Evolutionary conservation across 2,329 filamentous ascomycete genomes (phyloP).

Genomic region (Acrodontium crateriforme): DNA sequence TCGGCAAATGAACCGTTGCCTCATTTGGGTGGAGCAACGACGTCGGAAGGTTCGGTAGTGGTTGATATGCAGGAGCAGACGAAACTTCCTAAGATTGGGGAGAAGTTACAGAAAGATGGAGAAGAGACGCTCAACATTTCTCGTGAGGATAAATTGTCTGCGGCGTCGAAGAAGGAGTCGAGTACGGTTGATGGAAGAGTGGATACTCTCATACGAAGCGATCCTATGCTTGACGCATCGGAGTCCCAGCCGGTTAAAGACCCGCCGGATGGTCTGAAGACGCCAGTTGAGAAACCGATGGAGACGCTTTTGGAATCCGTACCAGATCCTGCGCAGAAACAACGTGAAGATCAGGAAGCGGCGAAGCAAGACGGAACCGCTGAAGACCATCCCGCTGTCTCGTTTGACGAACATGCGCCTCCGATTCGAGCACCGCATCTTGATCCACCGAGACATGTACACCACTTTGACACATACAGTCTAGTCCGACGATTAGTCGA

Average conservation of each 20-base stretch:
- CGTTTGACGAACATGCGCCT: constrained; percentile 32
- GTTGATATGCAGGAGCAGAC: constrained; percentile 3
- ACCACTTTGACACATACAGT: constrained; percentile 92
- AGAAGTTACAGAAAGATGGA: constrained; percentile 16
- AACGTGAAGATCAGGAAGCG: constrained; percentile 8
- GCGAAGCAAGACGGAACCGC: constrained; percentile 7
- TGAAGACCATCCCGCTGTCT: constrained; percentile 13
- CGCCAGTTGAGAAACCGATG: constrained; percentile 9
- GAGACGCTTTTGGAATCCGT: constrained; percentile 17
- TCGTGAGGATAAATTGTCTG: constrained; percentile 6
- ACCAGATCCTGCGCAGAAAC: constrained; percentile 12
- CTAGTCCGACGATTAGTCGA: constrained; percentile 66
- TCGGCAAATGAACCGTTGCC: constrained; percentile 33
- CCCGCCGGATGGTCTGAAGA: constrained; percentile 4
- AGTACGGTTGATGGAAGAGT: constrained; percentile 8
- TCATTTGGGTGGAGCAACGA: constrained; percentile 18
- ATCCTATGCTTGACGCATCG: constrained; percentile 13
- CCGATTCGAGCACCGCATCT: constrained; percentile 43
- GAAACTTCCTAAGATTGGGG: constrained; percentile 18
- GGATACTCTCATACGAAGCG: constrained; percentile 4
- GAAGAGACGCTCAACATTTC: constrained; percentile 13
- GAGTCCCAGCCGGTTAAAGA: constrained; percentile 1
- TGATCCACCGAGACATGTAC: constrained; percentile 65
- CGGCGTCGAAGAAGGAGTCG: constrained; percentile 7
- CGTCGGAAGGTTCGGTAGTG: constrained; percentile 3